Evolutionary conservation across 108 stramenopile species (phyloP), one percentile per base, ranked within the genome.

Genomic region (Nitzschia inconspicua): DNA sequence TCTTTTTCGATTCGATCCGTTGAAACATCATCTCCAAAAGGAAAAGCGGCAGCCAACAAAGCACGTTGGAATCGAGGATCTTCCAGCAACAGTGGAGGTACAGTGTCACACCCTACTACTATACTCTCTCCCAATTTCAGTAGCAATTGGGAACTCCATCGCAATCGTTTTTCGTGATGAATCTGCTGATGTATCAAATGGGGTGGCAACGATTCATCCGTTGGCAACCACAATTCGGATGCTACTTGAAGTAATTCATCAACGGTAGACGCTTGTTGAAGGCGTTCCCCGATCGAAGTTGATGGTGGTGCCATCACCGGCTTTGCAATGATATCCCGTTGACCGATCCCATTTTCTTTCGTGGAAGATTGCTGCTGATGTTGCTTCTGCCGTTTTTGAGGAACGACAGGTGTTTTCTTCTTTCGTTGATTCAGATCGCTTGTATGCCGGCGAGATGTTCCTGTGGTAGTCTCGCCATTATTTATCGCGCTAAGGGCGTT

Each of bases 121-220:
- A 14, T 18, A 26, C 68, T 56, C 35, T 64, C 51, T 13, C 73
- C 77, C 37, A 84, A 34, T 44, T 78, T 74, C 43, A 72, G 58
- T 30, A 86, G 43, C 23, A 82, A 52, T 49, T 82, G 81, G 53
- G 70, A 60, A 35, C 72, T 70, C 79, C 75, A 82, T 62, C 80
- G 68, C 51, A 73, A 49, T 54, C 85, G 73, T 68, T 77, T 80
- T 32, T 86, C 85, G 39, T 86, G 85, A 60, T 86, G 85, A 39
- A 86, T 53, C 8, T 40, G 44, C 58, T 86, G 85, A 39, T n/a
- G n/a, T n/a, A 66, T 65, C 32, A 80, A 63, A 71, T 86, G 85
- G 40, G 69, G 51, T 36, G 78, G 60, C 47, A 86, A 77, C 46
- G 71, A 43, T 27, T 63, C 59, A 51, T 86, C 85, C 5, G 73